Base-by-base conservation (phyloP, 2,329 filamentous ascomycete genomes). In the Ascochyta fabae region DNA sequence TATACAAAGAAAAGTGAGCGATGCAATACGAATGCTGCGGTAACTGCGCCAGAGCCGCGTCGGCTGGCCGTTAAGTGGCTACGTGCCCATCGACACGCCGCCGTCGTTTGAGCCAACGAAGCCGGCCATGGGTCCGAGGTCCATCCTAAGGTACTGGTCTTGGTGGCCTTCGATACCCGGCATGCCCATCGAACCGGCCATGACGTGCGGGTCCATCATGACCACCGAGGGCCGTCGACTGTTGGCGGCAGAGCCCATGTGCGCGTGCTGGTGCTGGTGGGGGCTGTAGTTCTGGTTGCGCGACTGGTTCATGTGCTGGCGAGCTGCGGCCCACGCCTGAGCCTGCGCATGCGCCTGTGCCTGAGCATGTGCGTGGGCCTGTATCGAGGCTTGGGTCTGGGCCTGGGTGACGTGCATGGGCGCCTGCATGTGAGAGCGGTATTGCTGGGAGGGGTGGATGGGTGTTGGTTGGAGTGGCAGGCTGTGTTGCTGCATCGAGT, bases 291-390 rank as follows among this genome's bases (percentile, higher is more conserved):
- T 63, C 43, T 71, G 68, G 58, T 70, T 71, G 29, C 69, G 66
- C 41, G 69, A 73, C 47, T 71, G 71, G 53, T 73, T 72, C 71
- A 75, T 73, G 56, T 74, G 71, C 47, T 75, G 72, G 33, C 70
- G 69, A 2, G 71, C 71, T 13, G 68, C 69, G 33, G 68, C 70
- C 69, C 70, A 71, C 7, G 66, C 69, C 9, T 71, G 68, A 2
- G 65, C 66, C 24, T 67, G 64, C 3, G 60, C 60, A 33, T 69
- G 67, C 0, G 64, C 67, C 27, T 72, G 70, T 10, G 66, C 67
- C 7, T 69, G 64, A 26, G 66, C 65, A 33, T 68, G 64, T 3
- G 64, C 64, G 15, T 71, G 69, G 2, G 61, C 60, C 16, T 70
- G 66, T 19, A 61, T 61, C n/a, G 65, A 62, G 23, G 59, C 60